Percentiles rank a stretch among this genome's conserved stretches.
Conservation (phyloP, 176 grass and related monocot genomes). For the Lolium rigidum region DNA sequence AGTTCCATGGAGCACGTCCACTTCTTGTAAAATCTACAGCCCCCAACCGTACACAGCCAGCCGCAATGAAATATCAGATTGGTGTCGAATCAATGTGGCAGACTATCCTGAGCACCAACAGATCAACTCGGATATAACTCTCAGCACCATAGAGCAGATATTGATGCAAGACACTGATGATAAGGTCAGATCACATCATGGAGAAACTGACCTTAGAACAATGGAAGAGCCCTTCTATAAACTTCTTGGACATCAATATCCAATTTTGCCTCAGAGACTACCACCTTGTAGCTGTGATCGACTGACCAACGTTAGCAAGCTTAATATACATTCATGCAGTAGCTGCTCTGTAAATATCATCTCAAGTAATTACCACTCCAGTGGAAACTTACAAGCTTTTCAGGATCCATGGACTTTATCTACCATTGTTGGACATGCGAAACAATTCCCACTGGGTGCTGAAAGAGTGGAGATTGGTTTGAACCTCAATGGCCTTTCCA, state of each 20-base stretch:
- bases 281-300: slow-evolving; percentile 7
- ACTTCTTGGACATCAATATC: slow-evolving; percentile 59
- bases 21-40: not conserved
- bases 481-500: slow-evolving; percentile 31
- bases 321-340: slow-evolving; percentile 33
- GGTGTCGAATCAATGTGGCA: not conserved
- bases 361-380: slow-evolving; percentile 32
- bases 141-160: slow-evolving; percentile 52
- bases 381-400: slow-evolving; percentile 13
- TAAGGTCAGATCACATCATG: slow-evolving; percentile 37
- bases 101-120: slow-evolving; percentile 9
- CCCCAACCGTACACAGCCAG: not conserved
- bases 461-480: not conserved
- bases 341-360: slow-evolving; percentile 33
- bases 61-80: not conserved
- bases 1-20: not conserved
- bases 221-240: slow-evolving; percentile 68
- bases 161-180: slow-evolving; percentile 66
- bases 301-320: slow-evolving; percentile 13
- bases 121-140: slow-evolving; percentile 54
- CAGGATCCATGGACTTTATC: slow-evolving; percentile 40
- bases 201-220: slow-evolving; percentile 47
- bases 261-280: slow-evolving; percentile 19
- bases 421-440: slow-evolving; percentile 23
- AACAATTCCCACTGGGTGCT: not conserved